phyloP scores from a whole-genome alignment of 306 rosid genomes.

The Luffa aegyptiaca region DNA sequence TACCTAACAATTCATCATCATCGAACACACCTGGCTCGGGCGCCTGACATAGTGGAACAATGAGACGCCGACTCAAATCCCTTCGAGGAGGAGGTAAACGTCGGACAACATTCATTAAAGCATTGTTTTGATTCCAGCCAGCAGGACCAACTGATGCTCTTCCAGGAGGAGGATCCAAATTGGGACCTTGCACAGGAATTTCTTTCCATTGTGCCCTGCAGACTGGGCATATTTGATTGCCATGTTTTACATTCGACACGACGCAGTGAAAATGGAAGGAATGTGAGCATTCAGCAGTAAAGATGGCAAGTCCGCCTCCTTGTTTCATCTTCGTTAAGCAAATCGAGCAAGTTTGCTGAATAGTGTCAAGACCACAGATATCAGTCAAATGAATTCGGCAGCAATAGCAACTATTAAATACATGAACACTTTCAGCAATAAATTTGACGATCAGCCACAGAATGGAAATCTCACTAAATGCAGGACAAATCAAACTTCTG shows the following conservation, averaged over 20 bases:
- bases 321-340: slow-evolving; percentile 85
- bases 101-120: slow-evolving; percentile 77
- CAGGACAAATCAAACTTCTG: background rate
- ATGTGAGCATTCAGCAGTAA: slow-evolving; percentile 94
- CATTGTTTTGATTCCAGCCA: slow-evolving; percentile 74
- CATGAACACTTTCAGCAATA: background rate
- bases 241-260: slow-evolving; percentile 76
- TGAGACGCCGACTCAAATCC: slow-evolving; percentile 53
- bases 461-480: background rate
- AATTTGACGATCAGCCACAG: background rate
- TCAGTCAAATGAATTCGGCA: background rate
- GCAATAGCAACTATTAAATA: background rate
- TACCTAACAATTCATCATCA: slow-evolving; percentile 75
- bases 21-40: slow-evolving; percentile 75
- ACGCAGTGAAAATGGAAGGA: slow-evolving; percentile 96
- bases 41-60: slow-evolving; percentile 68
- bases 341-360: slow-evolving; percentile 84
- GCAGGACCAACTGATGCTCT: slow-evolving; percentile 48
- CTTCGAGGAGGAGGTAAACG: slow-evolving; percentile 61
- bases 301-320: slow-evolving; percentile 91
- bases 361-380: slow-evolving; percentile 3
- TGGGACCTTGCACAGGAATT: slow-evolving; percentile 66
- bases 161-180: slow-evolving; percentile 35
- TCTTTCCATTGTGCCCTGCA: slow-evolving; percentile 98
- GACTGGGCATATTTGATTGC: slow-evolving; percentile 90